Base-by-base conservation (phyloP, 2,329 filamentous ascomycete genomes). In the Gaeumannomyces tritici region DNA sequence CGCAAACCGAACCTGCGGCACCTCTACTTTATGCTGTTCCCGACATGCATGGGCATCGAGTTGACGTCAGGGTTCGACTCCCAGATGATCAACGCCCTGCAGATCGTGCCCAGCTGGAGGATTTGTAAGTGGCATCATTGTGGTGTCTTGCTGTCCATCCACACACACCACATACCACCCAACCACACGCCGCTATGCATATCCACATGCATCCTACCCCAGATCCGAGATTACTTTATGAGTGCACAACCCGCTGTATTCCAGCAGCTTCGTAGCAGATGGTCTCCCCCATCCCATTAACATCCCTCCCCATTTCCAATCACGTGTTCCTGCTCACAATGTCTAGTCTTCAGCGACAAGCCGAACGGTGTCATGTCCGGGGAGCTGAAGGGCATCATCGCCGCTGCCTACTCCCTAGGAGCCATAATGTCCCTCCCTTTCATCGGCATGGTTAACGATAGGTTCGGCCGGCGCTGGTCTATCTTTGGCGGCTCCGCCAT, bases 1-100 rank as follows among this genome's bases (percentile, higher is more conserved):
- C 78, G 77, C 67, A 86, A 86, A 68, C 77, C 73, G 3, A 84
- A 85, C 64, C 74, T 86, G 57, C 76, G 83, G 42, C 66, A 67
- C 18, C 72, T 86, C 62, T 86, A 86, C 68, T 73, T 85, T n/a
- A 68, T 82, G 64, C 73, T 86, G 58, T 81, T 85, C 60, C 81
- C 82, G 15, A 82, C 80, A 51, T 80, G 80, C 69, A 81, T 85
- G 70, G 83, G 83, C 54, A 83, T 86, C 58, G 83, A 86, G 72
- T 83, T 83, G 68, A 85, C 83, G 0, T 83, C 81, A 4, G 83
- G 83, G 0, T 86, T 85, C 66, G 83, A 76, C 67, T 75, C 74
- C 13, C 74, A 75, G 66, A 75, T 76, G 62, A 75, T 76, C 67
- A 75, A 76, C 63, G 69, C 73, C 28, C 73, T 75, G 2, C 74